Evolutionary conservation across 2,329 filamentous ascomycete genomes (phyloP), one percentile per base, ranked within the genome.

Genomic region (Drechmeria coniospora): DNA sequence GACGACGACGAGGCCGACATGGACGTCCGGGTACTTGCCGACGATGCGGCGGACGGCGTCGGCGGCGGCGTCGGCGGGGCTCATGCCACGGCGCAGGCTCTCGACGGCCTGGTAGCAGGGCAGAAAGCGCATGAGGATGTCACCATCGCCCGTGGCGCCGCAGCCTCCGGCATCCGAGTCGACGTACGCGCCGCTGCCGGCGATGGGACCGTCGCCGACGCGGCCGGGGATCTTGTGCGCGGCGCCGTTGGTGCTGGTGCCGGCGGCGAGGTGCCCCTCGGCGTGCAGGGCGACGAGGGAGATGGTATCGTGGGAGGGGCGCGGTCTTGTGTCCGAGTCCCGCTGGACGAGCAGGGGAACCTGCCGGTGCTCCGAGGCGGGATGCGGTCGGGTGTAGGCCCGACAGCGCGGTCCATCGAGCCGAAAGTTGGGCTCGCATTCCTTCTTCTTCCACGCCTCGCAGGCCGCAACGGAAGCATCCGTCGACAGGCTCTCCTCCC

Each of bases 91-190:
- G 8, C 65, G 50, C 42, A 70, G 33, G 32, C 50, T 67, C 47
- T 70, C 65, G 1, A 70, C 57, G 1, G 65, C 65, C 38, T 69
- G 65, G 37, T 69, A 69, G 39, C 65, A 70, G 0, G 65, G 65
- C 15, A 69, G 41, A 35, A 68, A 67, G 4, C 64, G 54, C 57
- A 68, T 64, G 63, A 69, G 67, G 32, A 68, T 45, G 38, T 70
- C 65, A 1, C 65, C 65, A 29, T 70, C 65, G 2, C 65, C 65
- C 1, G 65, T 69, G 2, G 65, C 63, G 6, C 65, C 65, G 36
- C 65, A 70, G 0, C 59, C 65, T 2, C 65, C 65, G 1, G 65
- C 57, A 3, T 65, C 61, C 4, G 50, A 51, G 34, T 70, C 65
- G 3, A 63, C 65, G 36, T 70, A 70, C 2, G 63, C 64, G 2